These are phyloP conservation scores for Kuraishia ogatae DNA, from an alignment of 805 yeast genomes.

Conservation along the genomic window DNA sequence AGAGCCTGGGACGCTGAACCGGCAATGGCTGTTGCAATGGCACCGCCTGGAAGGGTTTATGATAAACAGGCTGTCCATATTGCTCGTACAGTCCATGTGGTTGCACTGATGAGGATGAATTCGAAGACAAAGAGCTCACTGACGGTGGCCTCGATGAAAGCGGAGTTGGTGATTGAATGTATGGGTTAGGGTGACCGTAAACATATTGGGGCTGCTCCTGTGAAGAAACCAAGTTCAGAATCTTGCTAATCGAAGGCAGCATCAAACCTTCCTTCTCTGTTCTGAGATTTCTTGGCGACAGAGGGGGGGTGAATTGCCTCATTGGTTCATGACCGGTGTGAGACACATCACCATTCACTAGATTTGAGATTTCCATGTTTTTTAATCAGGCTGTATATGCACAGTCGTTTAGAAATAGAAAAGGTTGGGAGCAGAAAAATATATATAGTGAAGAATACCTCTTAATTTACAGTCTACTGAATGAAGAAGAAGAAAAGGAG, in stretches of 20 bases:
- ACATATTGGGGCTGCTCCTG: not conserved
- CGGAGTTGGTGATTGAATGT: not conserved
- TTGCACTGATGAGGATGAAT: not conserved
- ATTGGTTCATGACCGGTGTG: not conserved
- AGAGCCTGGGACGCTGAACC: not conserved
- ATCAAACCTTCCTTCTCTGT: not conserved
- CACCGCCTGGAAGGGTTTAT: not conserved
- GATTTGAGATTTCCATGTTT: not conserved
- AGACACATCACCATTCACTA: not conserved
- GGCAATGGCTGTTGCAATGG: not conserved
- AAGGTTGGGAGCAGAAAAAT: no score
- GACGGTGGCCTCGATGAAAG: slow-evolving; percentile 1
- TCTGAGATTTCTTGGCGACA: not conserved
- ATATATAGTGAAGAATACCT: not conserved
- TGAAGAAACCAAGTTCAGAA: not conserved
- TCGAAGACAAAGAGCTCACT: not conserved
- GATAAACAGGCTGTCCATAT: not conserved
- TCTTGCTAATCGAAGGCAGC: slow-evolving; percentile 1
- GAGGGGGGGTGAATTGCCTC: not conserved
- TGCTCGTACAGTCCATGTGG: not conserved
- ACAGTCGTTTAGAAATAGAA: no score
- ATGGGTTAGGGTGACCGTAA: not conserved
- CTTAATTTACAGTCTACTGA: not conserved
- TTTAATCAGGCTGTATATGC: no score
- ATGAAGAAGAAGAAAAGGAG: not conserved